A percentile compares a stretch with the other conserved stretches of the same genome.
Evolutionary conservation across 495 filamentous ascomycete genomes (phyloP).

Genomic region (Penicillium arizonense): DNA sequence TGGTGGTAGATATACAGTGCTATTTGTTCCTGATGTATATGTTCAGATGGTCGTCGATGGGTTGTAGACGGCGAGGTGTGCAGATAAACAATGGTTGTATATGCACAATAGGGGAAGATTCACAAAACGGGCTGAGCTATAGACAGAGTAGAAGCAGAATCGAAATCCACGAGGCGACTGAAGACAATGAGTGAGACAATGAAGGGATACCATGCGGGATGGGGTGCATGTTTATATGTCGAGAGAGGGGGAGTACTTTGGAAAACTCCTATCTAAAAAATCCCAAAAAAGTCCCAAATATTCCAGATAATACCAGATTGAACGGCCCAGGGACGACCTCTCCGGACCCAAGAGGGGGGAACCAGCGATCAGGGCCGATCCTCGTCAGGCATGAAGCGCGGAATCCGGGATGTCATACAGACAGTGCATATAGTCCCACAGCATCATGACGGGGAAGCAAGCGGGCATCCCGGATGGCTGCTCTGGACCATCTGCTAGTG

Average conservation of each 20-base stretch:
- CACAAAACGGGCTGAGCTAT: slow-evolving; percentile 16
- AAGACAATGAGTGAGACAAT: slow-evolving; percentile 22
- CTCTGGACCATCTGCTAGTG: slow-evolving; percentile 7
- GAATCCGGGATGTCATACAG: slow-evolving; percentile 37
- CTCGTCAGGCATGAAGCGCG: slow-evolving; percentile 20
- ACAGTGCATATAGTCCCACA: slow-evolving; percentile 22
- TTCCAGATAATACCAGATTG: background rate
- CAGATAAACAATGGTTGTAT: slow-evolving; percentile 19
- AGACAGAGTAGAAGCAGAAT: slow-evolving; percentile 20
- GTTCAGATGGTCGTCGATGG: slow-evolving; percentile 8
- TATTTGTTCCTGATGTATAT: background rate
- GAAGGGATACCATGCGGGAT: slow-evolving; percentile 16
- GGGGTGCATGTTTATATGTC: slow-evolving; percentile 32
- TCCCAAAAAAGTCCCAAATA: background rate
- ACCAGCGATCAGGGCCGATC: slow-evolving; percentile 27
- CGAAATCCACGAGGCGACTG: slow-evolving; percentile 22
- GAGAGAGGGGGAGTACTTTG: slow-evolving; percentile 13
- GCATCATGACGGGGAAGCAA: slow-evolving; percentile 25
- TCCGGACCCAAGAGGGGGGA: slow-evolving; percentile 22
- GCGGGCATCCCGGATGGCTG: slow-evolving; percentile 16
- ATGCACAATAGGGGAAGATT: slow-evolving; percentile 16
- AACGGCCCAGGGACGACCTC: background rate
- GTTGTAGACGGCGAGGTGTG: background rate
- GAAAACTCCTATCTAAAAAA: slow-evolving; percentile 10
- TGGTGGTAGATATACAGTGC: background rate